A percentile compares a stretch with the other conserved stretches of the same genome.
Conservation (phyloP, 345 rosid species). For the Theobroma cacao region DNA sequence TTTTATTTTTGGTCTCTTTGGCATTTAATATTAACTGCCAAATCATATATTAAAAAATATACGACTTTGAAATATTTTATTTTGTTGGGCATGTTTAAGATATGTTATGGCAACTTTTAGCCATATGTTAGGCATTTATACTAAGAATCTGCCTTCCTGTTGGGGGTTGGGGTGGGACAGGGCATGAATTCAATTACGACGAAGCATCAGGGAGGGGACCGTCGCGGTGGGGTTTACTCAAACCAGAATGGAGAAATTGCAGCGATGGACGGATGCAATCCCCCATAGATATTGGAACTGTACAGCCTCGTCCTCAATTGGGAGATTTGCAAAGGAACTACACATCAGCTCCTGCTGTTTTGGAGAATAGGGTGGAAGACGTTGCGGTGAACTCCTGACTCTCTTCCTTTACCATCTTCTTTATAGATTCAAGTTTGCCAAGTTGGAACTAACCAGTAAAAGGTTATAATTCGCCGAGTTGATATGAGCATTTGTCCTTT, state of each 20-base stretch:
- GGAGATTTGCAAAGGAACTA: constrained; percentile 46
- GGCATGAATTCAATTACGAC: neutral
- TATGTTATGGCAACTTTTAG: too few species aligned
- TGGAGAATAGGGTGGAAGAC: constrained; percentile 58
- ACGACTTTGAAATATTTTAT: too few species aligned
- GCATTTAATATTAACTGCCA: too few species aligned
- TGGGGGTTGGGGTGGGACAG: neutral
- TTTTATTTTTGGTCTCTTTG: too few species aligned
- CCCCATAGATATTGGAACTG: constrained; percentile 54
- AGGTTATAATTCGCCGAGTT: too few species aligned
- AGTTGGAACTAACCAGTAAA: too few species aligned
- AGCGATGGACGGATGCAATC: constrained; percentile 56
- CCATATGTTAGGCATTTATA: too few species aligned
- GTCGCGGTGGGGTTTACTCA: constrained; percentile 10
- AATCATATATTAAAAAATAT: too few species aligned
- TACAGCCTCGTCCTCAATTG: constrained; percentile 14
- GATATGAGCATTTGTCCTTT: too few species aligned
- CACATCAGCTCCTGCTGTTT: constrained; percentile 46
- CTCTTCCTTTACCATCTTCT: too few species aligned
- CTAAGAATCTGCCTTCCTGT: neutral
- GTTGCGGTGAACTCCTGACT: constrained; percentile 30
- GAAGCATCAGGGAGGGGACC: constrained; percentile 31
- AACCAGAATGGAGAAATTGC: constrained; percentile 52
- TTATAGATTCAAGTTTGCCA: neutral
- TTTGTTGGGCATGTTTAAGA: too few species aligned